Conservation (phyloP, 1,284 basidiomycete species). For the Cryptococcus wingfieldii region DNA sequence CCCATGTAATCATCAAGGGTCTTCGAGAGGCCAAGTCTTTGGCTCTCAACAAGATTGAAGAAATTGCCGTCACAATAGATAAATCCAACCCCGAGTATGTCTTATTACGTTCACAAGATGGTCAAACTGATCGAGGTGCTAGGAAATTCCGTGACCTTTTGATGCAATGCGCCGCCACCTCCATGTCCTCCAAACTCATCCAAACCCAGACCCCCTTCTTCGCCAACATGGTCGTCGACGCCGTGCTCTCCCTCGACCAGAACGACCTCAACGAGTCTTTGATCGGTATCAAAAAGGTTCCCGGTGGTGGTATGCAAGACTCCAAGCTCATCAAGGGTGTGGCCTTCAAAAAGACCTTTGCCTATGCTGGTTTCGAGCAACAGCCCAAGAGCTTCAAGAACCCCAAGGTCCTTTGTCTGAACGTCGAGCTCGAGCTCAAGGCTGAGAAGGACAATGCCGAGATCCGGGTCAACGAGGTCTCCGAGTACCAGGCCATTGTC, state of each 20-base stretch:
- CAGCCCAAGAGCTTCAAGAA: slow-evolving; percentile 91
- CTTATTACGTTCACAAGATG: not conserved
- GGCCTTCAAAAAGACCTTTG: slow-evolving; percentile 99
- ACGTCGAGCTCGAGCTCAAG: slow-evolving; percentile 98
- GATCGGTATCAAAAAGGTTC: slow-evolving; percentile 97
- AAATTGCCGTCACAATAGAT: slow-evolving; percentile 86
- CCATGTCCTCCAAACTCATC: slow-evolving; percentile 99
- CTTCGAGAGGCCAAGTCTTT: slow-evolving; percentile 83
- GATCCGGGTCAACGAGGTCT: slow-evolving; percentile 91
- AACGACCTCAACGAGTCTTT: slow-evolving; percentile 91
- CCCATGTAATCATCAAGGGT: slow-evolving; percentile 96
- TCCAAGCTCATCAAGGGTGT: slow-evolving; percentile 84
- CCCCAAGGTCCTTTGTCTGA: slow-evolving; percentile 88
- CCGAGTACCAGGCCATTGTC: slow-evolving; percentile 98
- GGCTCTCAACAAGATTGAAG: slow-evolving; percentile 79
- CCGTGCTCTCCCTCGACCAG: slow-evolving; percentile 87
- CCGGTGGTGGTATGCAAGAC: slow-evolving; percentile 98
- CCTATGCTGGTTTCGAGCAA: slow-evolving; percentile 98
- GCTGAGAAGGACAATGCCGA: slow-evolving; percentile 99
- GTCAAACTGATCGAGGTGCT: slow-evolving; percentile 10
- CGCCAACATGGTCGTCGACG: slow-evolving; percentile 97
- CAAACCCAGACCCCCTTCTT: slow-evolving; percentile 99
- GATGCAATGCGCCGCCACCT: slow-evolving; percentile 93
- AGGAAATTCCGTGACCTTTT: slow-evolving; percentile 91
- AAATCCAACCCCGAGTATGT: slow-evolving; percentile 82